phyloP scores from a whole-genome alignment of 1,284 basidiomycete species.

The Leccinum fallax region DNA sequence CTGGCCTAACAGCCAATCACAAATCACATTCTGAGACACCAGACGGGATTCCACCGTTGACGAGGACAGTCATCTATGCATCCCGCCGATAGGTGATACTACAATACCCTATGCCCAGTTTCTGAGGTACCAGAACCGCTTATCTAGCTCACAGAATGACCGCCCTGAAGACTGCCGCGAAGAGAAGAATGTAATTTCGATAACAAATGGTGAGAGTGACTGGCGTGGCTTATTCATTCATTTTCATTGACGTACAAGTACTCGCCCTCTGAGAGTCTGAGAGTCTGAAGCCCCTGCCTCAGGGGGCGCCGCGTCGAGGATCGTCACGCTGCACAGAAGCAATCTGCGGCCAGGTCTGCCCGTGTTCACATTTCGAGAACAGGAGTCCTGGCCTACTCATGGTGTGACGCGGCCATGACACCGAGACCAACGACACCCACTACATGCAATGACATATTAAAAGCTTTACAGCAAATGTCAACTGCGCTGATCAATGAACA shows the following conservation, averaged over 20 bases:
- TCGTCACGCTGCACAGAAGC: neutral
- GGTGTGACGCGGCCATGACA: neutral
- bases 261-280: neutral
- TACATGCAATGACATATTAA: neutral
- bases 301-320: neutral
- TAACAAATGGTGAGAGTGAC: neutral
- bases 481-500: neutral
- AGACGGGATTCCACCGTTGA: neutral
- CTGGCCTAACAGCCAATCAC: neutral
- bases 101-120: neutral
- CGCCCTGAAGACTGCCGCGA: neutral
- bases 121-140: neutral
- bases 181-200: neutral
- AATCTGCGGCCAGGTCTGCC: conserved; percentile 10
- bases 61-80: neutral
- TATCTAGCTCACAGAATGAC: neutral
- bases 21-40: neutral
- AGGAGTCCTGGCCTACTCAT: neutral
- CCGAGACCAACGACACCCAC: neutral
- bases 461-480: neutral
- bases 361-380: neutral
- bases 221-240: neutral
- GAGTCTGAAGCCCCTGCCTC: neutral
- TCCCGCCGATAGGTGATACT: neutral
- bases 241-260: neutral